These are phyloP conservation scores for Aspergillus sparsus DNA, from an alignment of 495 filamentous ascomycete species.

Conservation along the genomic window DNA sequence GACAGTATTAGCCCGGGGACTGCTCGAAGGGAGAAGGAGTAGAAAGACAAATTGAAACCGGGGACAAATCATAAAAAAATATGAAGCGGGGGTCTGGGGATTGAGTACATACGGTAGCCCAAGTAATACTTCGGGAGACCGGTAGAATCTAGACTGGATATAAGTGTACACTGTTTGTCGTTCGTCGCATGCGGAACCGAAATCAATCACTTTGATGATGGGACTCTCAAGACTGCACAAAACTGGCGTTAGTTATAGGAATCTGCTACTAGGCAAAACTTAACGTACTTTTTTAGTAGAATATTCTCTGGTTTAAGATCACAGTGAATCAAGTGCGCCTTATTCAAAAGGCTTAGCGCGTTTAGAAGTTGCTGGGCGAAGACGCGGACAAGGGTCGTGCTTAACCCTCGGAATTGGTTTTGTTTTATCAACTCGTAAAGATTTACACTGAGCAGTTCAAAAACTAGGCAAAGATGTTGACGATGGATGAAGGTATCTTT, in stretches of 20 bases:
- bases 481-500: conserved; percentile 99
- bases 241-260: conserved; percentile 13
- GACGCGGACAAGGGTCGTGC: conserved; percentile 95
- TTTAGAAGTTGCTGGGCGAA: conserved; percentile 97
- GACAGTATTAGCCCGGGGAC: conserved; percentile 4
- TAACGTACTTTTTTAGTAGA: conserved; percentile 82
- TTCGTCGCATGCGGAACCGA: conserved; percentile 98
- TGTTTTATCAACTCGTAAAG: conserved; percentile 99
- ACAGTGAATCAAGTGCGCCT: conserved; percentile 96
- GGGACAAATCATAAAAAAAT: too few species aligned
- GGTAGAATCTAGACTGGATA: conserved; percentile 98
- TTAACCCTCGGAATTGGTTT: conserved; percentile 97
- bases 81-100: neutral
- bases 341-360: conserved; percentile 89
- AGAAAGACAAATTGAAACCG: neutral
- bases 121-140: conserved; percentile 92
- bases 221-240: conserved; percentile 80
- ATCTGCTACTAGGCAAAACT: neutral
- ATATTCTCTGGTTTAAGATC: conserved; percentile 99
- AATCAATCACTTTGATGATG: conserved; percentile 99
- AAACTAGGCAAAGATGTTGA: conserved; percentile 96
- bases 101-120: conserved; percentile 69
- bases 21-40: neutral
- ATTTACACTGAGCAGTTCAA: conserved; percentile 96
- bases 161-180: conserved; percentile 99